Evolutionary conservation across 768 basidiomycete genomes (phyloP).

Genomic region (Trichaptum fuscoviolaceum): DNA sequence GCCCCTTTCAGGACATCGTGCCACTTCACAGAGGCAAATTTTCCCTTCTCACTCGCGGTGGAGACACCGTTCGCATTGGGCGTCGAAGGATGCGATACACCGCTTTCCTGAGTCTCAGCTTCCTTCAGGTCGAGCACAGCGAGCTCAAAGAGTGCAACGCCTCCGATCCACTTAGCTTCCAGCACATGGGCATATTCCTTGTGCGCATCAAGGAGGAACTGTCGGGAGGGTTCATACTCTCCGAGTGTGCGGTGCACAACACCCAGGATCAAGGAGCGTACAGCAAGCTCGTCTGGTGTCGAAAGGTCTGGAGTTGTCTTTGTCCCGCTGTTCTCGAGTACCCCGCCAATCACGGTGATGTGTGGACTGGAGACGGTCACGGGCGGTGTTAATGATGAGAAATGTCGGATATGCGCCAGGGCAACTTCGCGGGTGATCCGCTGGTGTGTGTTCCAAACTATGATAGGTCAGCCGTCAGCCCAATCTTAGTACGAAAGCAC

Average conservation of each 20-base stretch:
- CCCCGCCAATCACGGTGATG: slow-evolving; percentile 14
- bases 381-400: slow-evolving; percentile 44
- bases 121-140: slow-evolving; percentile 68
- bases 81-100: neutral
- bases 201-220: slow-evolving; percentile 48
- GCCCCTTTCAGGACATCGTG: slow-evolving; percentile 40
- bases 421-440: slow-evolving; percentile 52
- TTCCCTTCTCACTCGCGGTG: neutral
- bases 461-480: slow-evolving; percentile 4
- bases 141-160: slow-evolving; percentile 63
- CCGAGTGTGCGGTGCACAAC: slow-evolving; percentile 56
- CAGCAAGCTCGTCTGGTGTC: slow-evolving; percentile 63
- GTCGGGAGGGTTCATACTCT: slow-evolving; percentile 37
- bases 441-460: slow-evolving; percentile 79
- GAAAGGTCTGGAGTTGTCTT: slow-evolving; percentile 40
- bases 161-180: slow-evolving; percentile 63
- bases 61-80: neutral
- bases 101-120: slow-evolving; percentile 28
- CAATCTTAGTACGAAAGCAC: neutral
- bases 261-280: slow-evolving; percentile 66
- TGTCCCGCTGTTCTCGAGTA: neutral
- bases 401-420: slow-evolving; percentile 52
- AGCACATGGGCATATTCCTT: slow-evolving; percentile 33
- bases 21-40: slow-evolving; percentile 36
- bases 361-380: slow-evolving; percentile 28